These are phyloP conservation scores for Xerocomus potaroensis DNA, from an alignment of 768 basidiomycete species.

Conservation along the genomic window DNA sequence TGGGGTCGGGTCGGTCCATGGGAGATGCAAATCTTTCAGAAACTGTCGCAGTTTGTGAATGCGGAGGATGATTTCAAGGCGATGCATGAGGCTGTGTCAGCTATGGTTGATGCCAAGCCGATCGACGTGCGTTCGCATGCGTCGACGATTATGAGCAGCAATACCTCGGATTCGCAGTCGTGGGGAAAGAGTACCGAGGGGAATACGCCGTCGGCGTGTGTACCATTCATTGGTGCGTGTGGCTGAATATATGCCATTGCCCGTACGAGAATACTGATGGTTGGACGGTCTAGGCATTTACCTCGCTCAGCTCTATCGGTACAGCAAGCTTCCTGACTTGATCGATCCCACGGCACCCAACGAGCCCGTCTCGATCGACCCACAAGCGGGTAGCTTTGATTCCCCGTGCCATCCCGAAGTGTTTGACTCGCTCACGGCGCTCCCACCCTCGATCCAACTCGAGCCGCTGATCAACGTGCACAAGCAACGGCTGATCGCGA, in stretches of 20 bases:
- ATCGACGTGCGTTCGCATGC: conserved; percentile 51
- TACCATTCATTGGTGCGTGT: conserved; percentile 77
- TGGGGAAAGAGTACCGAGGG: conserved; percentile 38
- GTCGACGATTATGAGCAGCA: conserved; percentile 47
- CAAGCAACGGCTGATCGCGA: conserved; percentile 79
- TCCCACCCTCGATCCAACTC: conserved; percentile 73
- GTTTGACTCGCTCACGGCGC: conserved; percentile 64
- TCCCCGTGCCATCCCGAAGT: conserved; percentile 74
- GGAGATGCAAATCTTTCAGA: conserved; percentile 70
- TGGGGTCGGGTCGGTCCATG: conserved; percentile 65
- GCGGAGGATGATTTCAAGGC: conserved; percentile 67
- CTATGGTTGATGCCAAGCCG: conserved; percentile 64
- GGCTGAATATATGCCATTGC: too few relatives aligned
- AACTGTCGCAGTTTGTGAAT: conserved; percentile 64
- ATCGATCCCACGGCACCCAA: conserved; percentile 81
- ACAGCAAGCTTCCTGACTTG: conserved; percentile 68
- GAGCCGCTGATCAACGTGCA: conserved; percentile 88
- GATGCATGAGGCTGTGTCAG: conserved; percentile 61
- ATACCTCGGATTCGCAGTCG: conserved; percentile 37
- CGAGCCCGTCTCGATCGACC: conserved; percentile 61
- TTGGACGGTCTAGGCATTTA: conserved; percentile 56
- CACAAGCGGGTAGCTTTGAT: conserved; percentile 58
- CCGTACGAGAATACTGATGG: neutral
- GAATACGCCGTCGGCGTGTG: conserved; percentile 53
- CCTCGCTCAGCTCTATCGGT: conserved; percentile 62